Conservation (phyloP, 208 protist species). For the Wallacemonas sp. region DNA sequence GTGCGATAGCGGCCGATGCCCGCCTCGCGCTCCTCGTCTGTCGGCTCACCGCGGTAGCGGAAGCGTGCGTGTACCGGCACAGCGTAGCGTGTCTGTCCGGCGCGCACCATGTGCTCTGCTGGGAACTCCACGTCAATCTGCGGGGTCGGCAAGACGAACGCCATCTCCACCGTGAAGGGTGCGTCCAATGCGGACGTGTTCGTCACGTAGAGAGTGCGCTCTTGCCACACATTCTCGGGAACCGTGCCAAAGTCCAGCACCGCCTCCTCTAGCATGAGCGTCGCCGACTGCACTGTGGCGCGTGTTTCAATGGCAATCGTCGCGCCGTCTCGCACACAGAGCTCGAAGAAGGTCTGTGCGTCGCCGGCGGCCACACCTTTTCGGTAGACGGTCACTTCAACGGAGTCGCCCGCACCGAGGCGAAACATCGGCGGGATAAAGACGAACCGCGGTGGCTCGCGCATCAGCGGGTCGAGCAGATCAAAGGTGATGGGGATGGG, state of each 20-base stretch:
- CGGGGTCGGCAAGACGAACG: constrained; percentile 29
- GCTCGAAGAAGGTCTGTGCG: constrained; percentile 86
- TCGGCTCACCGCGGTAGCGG: neutral
- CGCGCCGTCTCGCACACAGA: constrained; percentile 68
- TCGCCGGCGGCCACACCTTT: constrained; percentile 73
- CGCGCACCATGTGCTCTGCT: constrained; percentile 37
- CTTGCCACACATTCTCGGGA: constrained; percentile 71
- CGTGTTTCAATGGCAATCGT: constrained; percentile 80
- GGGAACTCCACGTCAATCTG: constrained; percentile 55
- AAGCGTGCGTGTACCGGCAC: constrained; percentile 68
- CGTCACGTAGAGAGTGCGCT: constrained; percentile 50
- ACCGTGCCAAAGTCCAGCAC: constrained; percentile 73
- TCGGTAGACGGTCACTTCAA: constrained; percentile 88
- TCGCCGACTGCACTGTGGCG: constrained; percentile 75
- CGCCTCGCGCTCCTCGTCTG: neutral
- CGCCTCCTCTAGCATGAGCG: constrained; percentile 54
- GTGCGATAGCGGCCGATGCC: constrained; percentile 34
- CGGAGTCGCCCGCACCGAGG: constrained; percentile 71
- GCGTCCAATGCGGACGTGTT: constrained; percentile 82
- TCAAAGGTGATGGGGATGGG: constrained; percentile 74
- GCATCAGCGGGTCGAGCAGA: constrained; percentile 73
- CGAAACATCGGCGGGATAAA: constrained; percentile 74
- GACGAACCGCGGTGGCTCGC: constrained; percentile 77
- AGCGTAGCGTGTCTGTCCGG: constrained; percentile 44
- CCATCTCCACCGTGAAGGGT: constrained; percentile 56